Conservation (phyloP, 1,284 basidiomycete species). For the Malassezia yamatoensis region DNA sequence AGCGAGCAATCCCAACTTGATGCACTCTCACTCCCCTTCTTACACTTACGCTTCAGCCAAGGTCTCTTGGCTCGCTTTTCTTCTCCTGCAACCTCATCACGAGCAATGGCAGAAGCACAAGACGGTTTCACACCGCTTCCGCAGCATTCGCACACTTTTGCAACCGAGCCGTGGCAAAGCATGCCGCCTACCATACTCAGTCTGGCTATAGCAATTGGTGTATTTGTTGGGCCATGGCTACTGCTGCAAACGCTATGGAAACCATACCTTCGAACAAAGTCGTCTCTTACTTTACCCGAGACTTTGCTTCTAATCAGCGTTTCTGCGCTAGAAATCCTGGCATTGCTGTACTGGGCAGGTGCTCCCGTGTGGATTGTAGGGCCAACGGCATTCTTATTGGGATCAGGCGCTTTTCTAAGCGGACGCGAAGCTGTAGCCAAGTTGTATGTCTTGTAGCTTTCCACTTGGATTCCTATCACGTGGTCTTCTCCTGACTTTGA, state of each 20-base stretch:
- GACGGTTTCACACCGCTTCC: conserved; percentile 13
- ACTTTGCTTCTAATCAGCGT: not conserved
- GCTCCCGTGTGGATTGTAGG: not conserved
- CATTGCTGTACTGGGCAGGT: conserved; percentile 9
- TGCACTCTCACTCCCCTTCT: not conserved
- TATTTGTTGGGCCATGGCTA: conserved; percentile 5
- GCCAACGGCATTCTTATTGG: not conserved
- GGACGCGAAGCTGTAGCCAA: not conserved
- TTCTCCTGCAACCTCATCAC: not conserved
- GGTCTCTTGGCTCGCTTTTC: not conserved
- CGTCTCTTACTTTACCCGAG: not conserved
- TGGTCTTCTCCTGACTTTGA: conserved; percentile 1
- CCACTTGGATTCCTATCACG: not conserved
- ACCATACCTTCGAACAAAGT: not conserved
- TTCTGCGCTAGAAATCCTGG: conserved; percentile 2
- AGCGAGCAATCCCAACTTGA: not conserved
- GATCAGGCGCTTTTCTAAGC: not conserved
- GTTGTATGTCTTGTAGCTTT: not conserved
- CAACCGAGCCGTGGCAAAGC: conserved; percentile 13
- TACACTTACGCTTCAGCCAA: conserved; percentile 3
- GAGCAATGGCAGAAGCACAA: not conserved
- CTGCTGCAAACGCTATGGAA: not conserved
- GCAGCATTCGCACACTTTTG: conserved; percentile 10
- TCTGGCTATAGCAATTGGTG: not conserved
- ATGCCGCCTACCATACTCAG: conserved; percentile 13